Conservation (phyloP, 352 stramenopile genomes). For the Phytophthora quininea region DNA sequence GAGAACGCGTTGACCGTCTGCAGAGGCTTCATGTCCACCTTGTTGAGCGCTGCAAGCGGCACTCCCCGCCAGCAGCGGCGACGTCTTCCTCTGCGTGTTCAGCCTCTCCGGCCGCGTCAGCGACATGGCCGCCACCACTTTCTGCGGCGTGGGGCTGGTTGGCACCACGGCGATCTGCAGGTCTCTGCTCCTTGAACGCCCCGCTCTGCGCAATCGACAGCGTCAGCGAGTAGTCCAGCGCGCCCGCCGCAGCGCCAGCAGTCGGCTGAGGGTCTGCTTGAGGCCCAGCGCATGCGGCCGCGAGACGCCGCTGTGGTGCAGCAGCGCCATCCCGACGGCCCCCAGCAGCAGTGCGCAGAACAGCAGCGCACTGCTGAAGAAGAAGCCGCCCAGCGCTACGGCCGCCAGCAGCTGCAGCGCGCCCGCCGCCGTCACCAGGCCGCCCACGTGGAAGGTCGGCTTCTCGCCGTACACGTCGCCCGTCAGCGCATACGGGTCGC, state of each 20-base stretch:
- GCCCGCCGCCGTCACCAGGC: constrained; percentile 41
- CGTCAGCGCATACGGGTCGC: constrained; percentile 34
- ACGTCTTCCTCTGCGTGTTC: constrained; percentile 20
- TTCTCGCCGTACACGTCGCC: constrained; percentile 26
- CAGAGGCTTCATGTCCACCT: constrained; percentile 26
- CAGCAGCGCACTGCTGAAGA: constrained; percentile 48
- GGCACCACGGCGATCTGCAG: constrained; percentile 32
- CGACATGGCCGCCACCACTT: constrained; percentile 30
- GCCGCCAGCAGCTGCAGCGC: constrained; percentile 38
- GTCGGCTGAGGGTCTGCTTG: constrained; percentile 21
- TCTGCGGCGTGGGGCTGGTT: constrained; percentile 22
- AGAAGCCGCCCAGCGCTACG: constrained; percentile 33
- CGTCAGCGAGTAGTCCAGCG: constrained; percentile 61
- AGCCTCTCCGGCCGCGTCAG: constrained; percentile 21
- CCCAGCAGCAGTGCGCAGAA: constrained; percentile 40
- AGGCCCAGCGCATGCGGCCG: constrained; percentile 22
- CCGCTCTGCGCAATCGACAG: constrained; percentile 59
- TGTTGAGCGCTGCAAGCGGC: constrained; percentile 18
- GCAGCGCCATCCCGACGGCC: constrained; percentile 24
- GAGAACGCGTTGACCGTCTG: constrained; percentile 15
- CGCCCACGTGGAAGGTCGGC: constrained; percentile 43
- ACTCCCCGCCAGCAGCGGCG: constrained; percentile 5
- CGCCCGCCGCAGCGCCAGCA: constrained; percentile 45
- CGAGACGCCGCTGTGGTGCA: constrained; percentile 17
- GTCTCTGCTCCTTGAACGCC: constrained; percentile 15